A percentile compares a stretch with the other conserved stretches of the same genome.
These are phyloP conservation scores for Sphenostylis stenocarpa DNA, from an alignment of 306 rosid genomes.

Conservation along the genomic window DNA sequence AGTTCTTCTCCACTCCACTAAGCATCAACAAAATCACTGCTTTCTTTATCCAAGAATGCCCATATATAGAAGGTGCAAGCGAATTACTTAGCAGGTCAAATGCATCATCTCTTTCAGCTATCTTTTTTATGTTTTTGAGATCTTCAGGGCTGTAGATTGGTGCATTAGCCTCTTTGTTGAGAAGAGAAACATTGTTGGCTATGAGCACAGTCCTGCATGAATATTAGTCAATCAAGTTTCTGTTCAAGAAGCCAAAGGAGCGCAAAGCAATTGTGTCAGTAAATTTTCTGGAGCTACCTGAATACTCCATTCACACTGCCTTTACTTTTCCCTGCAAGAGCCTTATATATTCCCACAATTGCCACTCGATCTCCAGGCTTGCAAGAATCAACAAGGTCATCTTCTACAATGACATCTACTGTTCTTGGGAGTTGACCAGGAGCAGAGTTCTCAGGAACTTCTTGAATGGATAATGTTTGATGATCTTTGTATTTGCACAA, in stretches of 20 bases:
- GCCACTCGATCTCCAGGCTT: slow-evolving; percentile 99
- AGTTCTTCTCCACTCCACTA: slow-evolving; percentile 95
- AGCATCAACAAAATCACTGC: slow-evolving; percentile 95
- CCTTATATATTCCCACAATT: slow-evolving; percentile 88
- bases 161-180: slow-evolving; percentile 97
- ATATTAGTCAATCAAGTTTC: slow-evolving; percentile 31
- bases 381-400: slow-evolving; percentile 93
- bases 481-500: slow-evolving; percentile 95
- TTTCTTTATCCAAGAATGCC: slow-evolving; percentile 97
- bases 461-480: slow-evolving; percentile 93
- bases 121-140: slow-evolving; percentile 70
- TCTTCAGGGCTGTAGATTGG: slow-evolving; percentile 83
- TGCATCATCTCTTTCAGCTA: slow-evolving; percentile 86
- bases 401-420: slow-evolving; percentile 87
- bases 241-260: background rate
- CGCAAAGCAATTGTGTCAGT: slow-evolving; percentile 8
- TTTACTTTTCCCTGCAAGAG: slow-evolving; percentile 88
- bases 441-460: slow-evolving; percentile 97
- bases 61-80: slow-evolving; percentile 96
- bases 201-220: slow-evolving; percentile 82
- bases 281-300: slow-evolving; percentile 56
- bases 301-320: slow-evolving; percentile 94
- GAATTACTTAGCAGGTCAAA: slow-evolving; percentile 94
- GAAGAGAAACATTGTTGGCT: slow-evolving; percentile 86
- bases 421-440: slow-evolving; percentile 99